Evolutionary conservation across 2,329 filamentous ascomycete genomes (phyloP).

Genomic region (Sporothrix sp.): DNA sequence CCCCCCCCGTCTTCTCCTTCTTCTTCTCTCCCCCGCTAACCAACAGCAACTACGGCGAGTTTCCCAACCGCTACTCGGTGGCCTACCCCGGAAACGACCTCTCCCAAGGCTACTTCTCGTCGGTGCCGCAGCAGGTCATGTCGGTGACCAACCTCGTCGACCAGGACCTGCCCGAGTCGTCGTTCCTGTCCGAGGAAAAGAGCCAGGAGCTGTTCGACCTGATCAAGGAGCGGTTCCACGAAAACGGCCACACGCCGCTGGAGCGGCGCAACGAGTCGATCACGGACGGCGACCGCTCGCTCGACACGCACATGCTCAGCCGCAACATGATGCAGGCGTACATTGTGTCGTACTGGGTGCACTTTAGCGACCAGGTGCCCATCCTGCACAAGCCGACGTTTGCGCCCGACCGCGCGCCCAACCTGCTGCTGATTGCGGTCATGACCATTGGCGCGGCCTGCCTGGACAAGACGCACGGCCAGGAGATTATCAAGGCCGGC

Average conservation of each 20-base stretch:
- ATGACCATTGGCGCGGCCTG: conserved; percentile 90
- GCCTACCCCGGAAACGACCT: conserved; percentile 42
- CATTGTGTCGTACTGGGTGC: conserved; percentile 85
- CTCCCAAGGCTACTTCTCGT: conserved; percentile 45
- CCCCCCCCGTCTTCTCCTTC: not conserved
- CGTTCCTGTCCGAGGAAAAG: conserved; percentile 77
- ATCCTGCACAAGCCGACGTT: conserved; percentile 95
- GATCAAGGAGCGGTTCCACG: conserved; percentile 72
- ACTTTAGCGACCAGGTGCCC: conserved; percentile 89
- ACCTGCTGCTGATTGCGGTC: conserved; percentile 74
- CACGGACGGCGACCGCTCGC: conserved; percentile 65
- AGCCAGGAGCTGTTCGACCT: conserved; percentile 73
- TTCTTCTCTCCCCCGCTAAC: not conserved
- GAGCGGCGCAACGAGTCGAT: conserved; percentile 68
- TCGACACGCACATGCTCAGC: conserved; percentile 60
- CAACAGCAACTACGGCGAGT: conserved; percentile 41
- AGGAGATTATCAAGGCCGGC: conserved; percentile 63
- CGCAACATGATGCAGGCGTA: conserved; percentile 94
- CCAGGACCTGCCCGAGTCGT: conserved; percentile 67
- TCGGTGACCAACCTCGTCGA: conserved; percentile 79
- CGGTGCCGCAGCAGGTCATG: conserved; percentile 68
- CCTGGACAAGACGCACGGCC: conserved; percentile 71
- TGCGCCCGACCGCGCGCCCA: conserved; percentile 74
- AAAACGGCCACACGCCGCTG: conserved; percentile 63
- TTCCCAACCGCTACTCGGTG: conserved; percentile 37